Conservation (phyloP, 345 rosid species). For the Atalantia buxifolia region DNA sequence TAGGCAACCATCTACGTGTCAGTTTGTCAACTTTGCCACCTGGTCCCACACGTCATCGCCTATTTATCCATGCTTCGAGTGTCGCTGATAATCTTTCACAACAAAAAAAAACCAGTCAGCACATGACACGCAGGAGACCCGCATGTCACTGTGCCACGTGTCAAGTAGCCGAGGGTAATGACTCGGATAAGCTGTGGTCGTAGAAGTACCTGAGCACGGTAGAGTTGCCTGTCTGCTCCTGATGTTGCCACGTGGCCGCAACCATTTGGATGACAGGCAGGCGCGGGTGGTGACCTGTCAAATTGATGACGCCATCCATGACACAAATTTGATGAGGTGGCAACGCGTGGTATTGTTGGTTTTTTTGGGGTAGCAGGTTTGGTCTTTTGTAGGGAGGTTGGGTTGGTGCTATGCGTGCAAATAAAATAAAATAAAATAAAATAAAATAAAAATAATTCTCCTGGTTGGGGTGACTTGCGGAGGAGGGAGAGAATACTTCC, state of each 20-base stretch:
- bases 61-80: neutral
- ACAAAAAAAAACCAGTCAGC: neutral
- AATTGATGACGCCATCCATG: slow-evolving; percentile 5
- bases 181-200: slow-evolving; percentile 12
- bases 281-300: slow-evolving; percentile 12
- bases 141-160: neutral
- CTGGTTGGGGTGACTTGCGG: slow-evolving; percentile 13
- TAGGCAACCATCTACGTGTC: slow-evolving; percentile 20
- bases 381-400: neutral
- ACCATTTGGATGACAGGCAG: slow-evolving; percentile 21
- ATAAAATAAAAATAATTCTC: neutral
- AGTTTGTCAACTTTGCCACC: neutral
- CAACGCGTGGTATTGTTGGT: neutral
- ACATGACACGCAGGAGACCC: neutral
- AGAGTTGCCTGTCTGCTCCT: neutral
- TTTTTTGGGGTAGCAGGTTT: neutral
- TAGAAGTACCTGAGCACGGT: slow-evolving; percentile 3
- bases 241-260: slow-evolving; percentile 19
- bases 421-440: neutral
- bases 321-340: neutral
- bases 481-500: neutral
- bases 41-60: slow-evolving; percentile 17
- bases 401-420: neutral
- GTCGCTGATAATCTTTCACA: neutral
- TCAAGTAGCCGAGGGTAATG: neutral